Conservation (phyloP, 139 green algal species). For the Coccomyxa sp. region DNA sequence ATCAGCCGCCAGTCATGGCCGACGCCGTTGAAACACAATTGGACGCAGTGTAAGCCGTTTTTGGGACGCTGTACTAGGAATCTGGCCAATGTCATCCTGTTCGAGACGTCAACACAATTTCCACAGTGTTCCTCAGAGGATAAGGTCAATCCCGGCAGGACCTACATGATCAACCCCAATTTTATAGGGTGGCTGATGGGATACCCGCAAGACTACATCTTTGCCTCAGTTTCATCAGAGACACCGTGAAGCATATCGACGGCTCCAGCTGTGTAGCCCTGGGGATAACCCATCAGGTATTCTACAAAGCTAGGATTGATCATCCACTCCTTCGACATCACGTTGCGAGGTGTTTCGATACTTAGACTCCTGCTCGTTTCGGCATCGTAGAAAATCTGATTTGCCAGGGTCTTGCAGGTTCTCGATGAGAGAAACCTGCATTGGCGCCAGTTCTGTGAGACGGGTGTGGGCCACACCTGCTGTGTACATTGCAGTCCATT, state of each 20-base stretch:
- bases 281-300: constrained; percentile 6
- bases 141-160: background rate
- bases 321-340: background rate
- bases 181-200: background rate
- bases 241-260: background rate
- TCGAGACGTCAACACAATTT: constrained; percentile 1
- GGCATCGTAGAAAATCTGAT: constrained; percentile 7
- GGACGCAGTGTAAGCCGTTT: background rate
- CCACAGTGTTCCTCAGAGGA: background rate
- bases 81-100: background rate
- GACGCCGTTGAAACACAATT: background rate
- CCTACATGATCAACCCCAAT: background rate
- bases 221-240: constrained; percentile 1
- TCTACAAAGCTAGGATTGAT: constrained; percentile 3
- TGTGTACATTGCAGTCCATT: background rate
- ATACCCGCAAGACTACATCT: constrained; percentile 1
- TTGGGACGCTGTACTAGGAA: background rate
- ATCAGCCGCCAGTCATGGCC: background rate
- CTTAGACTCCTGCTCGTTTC: background rate
- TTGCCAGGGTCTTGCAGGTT: background rate
- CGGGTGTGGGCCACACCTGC: background rate
- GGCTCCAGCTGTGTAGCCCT: background rate
- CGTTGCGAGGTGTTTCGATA: background rate
- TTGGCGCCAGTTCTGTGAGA: background rate
- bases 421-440: background rate